A percentile compares a stretch with the other conserved stretches of the same genome.
Evolutionary conservation across 1,139 yeast genomes (phyloP).

Genomic region (Kodamaea sp.): DNA sequence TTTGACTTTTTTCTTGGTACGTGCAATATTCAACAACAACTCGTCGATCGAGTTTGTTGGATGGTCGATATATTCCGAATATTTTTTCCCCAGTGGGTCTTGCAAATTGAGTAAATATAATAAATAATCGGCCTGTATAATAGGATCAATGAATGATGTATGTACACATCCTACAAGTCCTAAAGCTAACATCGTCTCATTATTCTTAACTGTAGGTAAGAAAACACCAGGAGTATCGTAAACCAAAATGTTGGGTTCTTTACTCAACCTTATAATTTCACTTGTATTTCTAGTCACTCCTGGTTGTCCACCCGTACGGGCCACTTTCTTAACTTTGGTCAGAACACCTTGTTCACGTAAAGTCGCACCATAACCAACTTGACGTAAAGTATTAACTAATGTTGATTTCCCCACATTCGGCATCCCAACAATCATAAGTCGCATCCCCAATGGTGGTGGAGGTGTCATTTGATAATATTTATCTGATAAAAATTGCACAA

Average conservation of each 20-base stretch:
- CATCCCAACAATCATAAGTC: constrained; percentile 83
- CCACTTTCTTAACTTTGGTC: constrained; percentile 59
- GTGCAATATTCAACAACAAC: constrained; percentile 55
- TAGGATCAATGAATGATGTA: constrained; percentile 69
- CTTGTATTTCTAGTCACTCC: constrained; percentile 86
- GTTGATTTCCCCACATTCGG: constrained; percentile 99
- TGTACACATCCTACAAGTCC: constrained; percentile 79
- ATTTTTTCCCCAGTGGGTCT: constrained; percentile 44
- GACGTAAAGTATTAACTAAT: constrained; percentile 69
- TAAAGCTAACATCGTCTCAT: constrained; percentile 71
- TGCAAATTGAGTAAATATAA: constrained; percentile 70
- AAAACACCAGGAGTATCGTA: constrained; percentile 95
- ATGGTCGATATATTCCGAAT: constrained; percentile 44
- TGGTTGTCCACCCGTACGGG: constrained; percentile 81
- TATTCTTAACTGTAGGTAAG: constrained; percentile 65
- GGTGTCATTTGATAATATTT: constrained; percentile 47
- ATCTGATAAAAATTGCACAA: constrained; percentile 49
- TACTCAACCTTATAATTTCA: constrained; percentile 63
- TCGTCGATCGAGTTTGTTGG: constrained; percentile 77
- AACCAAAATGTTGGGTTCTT: constrained; percentile 64
- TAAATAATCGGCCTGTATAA: constrained; percentile 81
- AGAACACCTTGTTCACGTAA: constrained; percentile 22
- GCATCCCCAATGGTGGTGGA: constrained; percentile 78
- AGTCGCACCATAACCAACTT: constrained; percentile 41
- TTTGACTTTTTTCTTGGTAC: constrained; percentile 32